Conservation (phyloP, 1,284 basidiomycete genomes). For the Puccinia novopanici region DNA sequence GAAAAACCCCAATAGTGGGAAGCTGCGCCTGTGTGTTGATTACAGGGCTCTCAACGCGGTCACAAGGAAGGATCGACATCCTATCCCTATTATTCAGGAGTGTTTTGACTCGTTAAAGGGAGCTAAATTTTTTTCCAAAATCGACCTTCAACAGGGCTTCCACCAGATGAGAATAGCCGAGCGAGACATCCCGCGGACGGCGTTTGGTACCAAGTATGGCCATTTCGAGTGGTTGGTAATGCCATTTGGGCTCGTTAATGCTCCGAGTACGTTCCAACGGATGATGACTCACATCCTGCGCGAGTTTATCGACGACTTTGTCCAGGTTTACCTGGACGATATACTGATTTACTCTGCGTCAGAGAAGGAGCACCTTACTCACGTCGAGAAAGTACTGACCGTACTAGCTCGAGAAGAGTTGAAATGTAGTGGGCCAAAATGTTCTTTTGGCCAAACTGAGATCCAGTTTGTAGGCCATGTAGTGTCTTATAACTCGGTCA, state of each 20-base stretch:
- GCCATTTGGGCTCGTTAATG: too few species aligned
- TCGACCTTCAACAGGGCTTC: too few species aligned
- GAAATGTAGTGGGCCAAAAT: conserved; percentile 45
- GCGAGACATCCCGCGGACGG: too few species aligned
- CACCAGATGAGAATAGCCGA: too few species aligned
- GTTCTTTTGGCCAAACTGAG: conserved; percentile 36
- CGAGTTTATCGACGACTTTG: too few species aligned
- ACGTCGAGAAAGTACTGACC: conserved; percentile 31
- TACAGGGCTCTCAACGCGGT: conserved; percentile 10
- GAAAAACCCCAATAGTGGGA: not conserved
- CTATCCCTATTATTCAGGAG: not conserved
- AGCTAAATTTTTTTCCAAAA: conserved; percentile 8
- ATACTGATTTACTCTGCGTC: conserved; percentile 6
- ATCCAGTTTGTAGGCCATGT: conserved; percentile 62
- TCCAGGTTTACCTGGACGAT: conserved; percentile 51
- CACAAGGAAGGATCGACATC: conserved; percentile 26
- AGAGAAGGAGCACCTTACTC: too few species aligned
- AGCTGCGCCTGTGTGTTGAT: conserved; percentile 21
- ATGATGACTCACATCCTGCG: too few species aligned
- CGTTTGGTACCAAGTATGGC: too few species aligned
- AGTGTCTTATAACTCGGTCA: conserved; percentile 58
- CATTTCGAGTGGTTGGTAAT: too few species aligned
- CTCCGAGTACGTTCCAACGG: too few species aligned
- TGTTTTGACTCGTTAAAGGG: not conserved
- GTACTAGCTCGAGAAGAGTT: conserved; percentile 22